phyloP scores from a whole-genome alignment of 495 filamentous ascomycete species.

The Aspergillus asperescens region DNA sequence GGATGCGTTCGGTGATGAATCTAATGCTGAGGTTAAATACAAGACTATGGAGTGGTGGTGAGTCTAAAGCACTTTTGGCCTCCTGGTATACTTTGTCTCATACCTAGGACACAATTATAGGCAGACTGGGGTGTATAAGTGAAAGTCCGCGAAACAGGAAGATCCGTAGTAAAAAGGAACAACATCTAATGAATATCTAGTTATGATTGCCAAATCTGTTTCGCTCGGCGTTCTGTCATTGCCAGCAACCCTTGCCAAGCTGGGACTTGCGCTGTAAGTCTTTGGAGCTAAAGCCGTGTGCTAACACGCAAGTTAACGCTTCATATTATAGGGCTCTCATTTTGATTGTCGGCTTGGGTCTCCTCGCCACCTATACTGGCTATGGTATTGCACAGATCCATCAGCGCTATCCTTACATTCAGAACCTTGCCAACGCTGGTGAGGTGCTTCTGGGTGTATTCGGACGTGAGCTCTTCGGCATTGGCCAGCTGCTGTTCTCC shows the following conservation, averaged over 20 bases:
- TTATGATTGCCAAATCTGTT: constrained; percentile 68
- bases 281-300: background rate
- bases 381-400: constrained; percentile 69
- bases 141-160: background rate
- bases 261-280: constrained; percentile 53
- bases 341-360: constrained; percentile 60
- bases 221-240: constrained; percentile 62
- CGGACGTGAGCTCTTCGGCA: constrained; percentile 61
- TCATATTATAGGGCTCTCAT: constrained; percentile 39
- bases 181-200: constrained; percentile 4
- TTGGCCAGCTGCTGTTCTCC: constrained; percentile 63
- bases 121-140: constrained; percentile 36
- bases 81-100: background rate
- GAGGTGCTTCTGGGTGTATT: constrained; percentile 55
- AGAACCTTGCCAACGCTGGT: constrained; percentile 64
- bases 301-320: background rate
- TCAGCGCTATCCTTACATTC: constrained; percentile 57
- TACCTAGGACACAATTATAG: constrained; percentile 11
- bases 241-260: constrained; percentile 52
- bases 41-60: constrained; percentile 47
- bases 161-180: background rate
- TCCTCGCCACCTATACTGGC: constrained; percentile 70
- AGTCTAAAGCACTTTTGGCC: constrained; percentile 10
- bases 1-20: constrained; percentile 43
- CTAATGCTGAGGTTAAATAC: constrained; percentile 42